Evolutionary conservation across 192 early-diverging fungal species (phyloP).

Genomic region (Umbelopsis sp.): DNA sequence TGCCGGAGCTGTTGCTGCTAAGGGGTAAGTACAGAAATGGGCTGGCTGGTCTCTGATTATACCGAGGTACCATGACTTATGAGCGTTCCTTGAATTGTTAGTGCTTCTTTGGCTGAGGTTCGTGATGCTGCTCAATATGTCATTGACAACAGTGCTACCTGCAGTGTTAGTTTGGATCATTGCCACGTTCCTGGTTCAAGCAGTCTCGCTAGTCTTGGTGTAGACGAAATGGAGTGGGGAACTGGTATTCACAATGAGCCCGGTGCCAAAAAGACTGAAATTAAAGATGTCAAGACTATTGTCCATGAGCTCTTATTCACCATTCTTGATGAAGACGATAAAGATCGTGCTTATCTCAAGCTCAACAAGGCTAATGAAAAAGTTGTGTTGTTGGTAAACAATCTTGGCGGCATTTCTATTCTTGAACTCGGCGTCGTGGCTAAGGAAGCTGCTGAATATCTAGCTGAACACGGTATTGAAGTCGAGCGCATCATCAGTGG

Average conservation of each 20-base stretch:
- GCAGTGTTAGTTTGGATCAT: constrained; percentile 77
- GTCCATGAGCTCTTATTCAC: constrained; percentile 58
- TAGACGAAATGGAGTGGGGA: constrained; percentile 69
- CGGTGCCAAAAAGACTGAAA: constrained; percentile 60
- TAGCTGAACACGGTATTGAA: constrained; percentile 33
- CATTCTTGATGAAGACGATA: constrained; percentile 48
- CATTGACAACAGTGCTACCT: constrained; percentile 69
- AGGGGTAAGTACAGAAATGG: constrained; percentile 46
- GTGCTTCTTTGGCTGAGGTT: constrained; percentile 60
- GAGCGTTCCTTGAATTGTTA: constrained; percentile 14
- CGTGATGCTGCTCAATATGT: constrained; percentile 57
- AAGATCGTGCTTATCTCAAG: constrained; percentile 41
- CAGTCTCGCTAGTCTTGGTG: constrained; percentile 52
- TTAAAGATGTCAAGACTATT: constrained; percentile 53
- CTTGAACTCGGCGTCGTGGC: constrained; percentile 74
- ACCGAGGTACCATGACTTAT: neutral
- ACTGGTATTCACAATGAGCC: constrained; percentile 90
- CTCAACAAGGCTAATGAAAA: constrained; percentile 25
- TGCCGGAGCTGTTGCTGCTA: constrained; percentile 70
- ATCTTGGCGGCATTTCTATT: constrained; percentile 76
- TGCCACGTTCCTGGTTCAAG: constrained; percentile 73
- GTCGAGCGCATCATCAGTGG: constrained; percentile 66
- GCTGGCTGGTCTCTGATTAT: neutral
- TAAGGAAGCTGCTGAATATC: constrained; percentile 66
- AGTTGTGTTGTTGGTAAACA: constrained; percentile 79